phyloP scores from a whole-genome alignment of 768 basidiomycete genomes.

The Clitopilus hobsonii region DNA sequence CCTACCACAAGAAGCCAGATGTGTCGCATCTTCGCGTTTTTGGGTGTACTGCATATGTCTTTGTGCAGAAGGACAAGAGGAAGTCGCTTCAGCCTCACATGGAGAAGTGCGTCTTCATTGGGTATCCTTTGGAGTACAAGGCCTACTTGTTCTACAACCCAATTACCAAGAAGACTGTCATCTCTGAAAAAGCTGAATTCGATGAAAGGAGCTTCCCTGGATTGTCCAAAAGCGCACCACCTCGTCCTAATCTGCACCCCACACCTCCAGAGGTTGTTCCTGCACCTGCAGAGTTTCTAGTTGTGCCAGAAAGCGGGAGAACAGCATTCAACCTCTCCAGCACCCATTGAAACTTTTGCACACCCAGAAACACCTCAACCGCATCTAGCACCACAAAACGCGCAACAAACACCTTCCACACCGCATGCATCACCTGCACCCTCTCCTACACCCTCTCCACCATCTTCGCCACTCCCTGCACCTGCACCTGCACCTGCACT shows the following conservation, averaged over 20 bases:
- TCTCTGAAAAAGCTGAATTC: slow-evolving; percentile 18
- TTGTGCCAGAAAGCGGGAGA: too few relatives aligned
- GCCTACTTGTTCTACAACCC: slow-evolving; percentile 32
- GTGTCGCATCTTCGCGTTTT: slow-evolving; percentile 27
- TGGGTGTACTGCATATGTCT: slow-evolving; percentile 34
- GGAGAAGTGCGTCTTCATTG: slow-evolving; percentile 31
- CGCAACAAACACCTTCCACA: too few relatives aligned
- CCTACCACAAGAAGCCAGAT: slow-evolving; percentile 15
- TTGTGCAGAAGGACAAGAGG: slow-evolving; percentile 28
- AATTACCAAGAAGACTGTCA: slow-evolving; percentile 18
- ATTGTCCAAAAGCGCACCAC: not conserved
- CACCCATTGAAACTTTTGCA: too few relatives aligned
- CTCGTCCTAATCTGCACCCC: not conserved
- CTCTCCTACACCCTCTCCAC: too few relatives aligned
- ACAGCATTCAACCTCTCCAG: too few relatives aligned
- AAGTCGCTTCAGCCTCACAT: slow-evolving; percentile 20
- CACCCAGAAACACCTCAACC: too few relatives aligned
- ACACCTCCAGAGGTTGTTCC: not conserved
- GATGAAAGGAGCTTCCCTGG: not conserved
- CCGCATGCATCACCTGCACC: too few relatives aligned
- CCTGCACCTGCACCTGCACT: too few relatives aligned
- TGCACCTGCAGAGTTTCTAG: not conserved
- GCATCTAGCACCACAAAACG: too few relatives aligned
- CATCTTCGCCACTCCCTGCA: too few relatives aligned
- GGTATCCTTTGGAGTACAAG: slow-evolving; percentile 25